These are phyloP conservation scores for Ascochyta pisi DNA, from an alignment of 2,329 filamentous ascomycete genomes.

Conservation along the genomic window DNA sequence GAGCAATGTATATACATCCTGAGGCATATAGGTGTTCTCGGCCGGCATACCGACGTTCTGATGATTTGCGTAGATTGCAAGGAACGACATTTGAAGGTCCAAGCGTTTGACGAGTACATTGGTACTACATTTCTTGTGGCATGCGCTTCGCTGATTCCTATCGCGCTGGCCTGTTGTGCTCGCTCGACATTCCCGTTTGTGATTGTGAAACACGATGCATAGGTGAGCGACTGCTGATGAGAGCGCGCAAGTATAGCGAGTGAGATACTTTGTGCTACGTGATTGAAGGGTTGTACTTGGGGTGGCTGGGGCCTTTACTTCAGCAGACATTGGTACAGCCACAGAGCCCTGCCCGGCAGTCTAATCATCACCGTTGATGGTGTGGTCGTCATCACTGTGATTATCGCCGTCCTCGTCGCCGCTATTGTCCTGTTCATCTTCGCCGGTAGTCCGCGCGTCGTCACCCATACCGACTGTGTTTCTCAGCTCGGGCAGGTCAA, in stretches of 20 bases:
- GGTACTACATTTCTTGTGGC: slow-evolving; percentile 7
- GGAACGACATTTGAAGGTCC: slow-evolving; percentile 14
- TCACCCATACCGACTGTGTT: slow-evolving; percentile 34
- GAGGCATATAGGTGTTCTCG: slow-evolving; percentile 16
- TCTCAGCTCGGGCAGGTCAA: slow-evolving; percentile 53
- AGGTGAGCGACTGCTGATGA: not conserved
- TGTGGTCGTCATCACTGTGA: slow-evolving; percentile 3
- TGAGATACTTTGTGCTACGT: not conserved
- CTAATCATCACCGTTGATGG: slow-evolving; percentile 7
- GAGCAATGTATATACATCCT: slow-evolving; percentile 11
- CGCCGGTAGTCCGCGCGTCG: not conserved
- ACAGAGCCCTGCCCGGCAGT: not conserved
- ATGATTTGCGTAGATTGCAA: slow-evolving; percentile 9
- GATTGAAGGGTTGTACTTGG: not conserved
- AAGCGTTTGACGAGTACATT: slow-evolving; percentile 14
- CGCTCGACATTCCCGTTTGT: not conserved
- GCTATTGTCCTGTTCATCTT: not conserved
- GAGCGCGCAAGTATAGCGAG: not conserved
- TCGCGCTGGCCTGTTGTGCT: not conserved
- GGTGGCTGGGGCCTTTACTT: not conserved
- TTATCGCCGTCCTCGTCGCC: not conserved
- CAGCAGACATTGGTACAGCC: not conserved
- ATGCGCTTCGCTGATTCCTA: not conserved
- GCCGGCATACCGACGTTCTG: slow-evolving; percentile 8
- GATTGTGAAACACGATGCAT: not conserved